A percentile compares a stretch with the other conserved stretches of the same genome.
phyloP scores from a whole-genome alignment of 1,284 basidiomycete genomes.

The Anthracocystis setariae region DNA sequence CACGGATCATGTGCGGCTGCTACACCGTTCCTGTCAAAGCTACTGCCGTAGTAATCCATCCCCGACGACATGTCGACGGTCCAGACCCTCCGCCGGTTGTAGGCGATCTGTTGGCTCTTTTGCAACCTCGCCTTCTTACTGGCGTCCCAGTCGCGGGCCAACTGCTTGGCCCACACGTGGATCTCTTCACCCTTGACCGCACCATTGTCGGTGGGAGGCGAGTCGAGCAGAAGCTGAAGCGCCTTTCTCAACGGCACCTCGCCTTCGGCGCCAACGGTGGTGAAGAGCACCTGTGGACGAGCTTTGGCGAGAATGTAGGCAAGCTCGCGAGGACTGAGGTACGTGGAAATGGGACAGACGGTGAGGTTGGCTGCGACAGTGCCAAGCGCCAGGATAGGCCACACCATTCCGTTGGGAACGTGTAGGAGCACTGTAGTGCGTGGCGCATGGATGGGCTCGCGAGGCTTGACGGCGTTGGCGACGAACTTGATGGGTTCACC shows the following conservation, averaged over 20 bases:
- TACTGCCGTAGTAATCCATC: conserved; percentile 54
- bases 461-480: conserved; percentile 11
- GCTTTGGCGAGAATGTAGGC: conserved; percentile 67
- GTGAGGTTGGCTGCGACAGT: conserved; percentile 56
- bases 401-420: conserved; percentile 68
- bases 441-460: conserved; percentile 51
- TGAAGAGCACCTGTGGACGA: conserved; percentile 66
- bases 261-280: conserved; percentile 55
- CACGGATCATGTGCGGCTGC: conserved; percentile 47
- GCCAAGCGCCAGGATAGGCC: conserved; percentile 66
- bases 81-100: conserved; percentile 38
- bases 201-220: conserved; percentile 34
- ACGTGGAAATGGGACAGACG: conserved; percentile 67
- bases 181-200: conserved; percentile 28
- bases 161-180: conserved; percentile 38
- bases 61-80: conserved; percentile 45
- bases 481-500: conserved; percentile 28
- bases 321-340: conserved; percentile 67
- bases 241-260: conserved; percentile 55
- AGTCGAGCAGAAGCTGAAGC: conserved; percentile 47
- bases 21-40: conserved; percentile 31
- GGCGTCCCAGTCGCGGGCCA: conserved; percentile 50
- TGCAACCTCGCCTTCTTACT: conserved; percentile 31
- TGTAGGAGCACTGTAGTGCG: conserved; percentile 67
- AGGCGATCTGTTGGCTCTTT: conserved; percentile 36